A percentile compares a stretch with the other conserved stretches of the same genome.
These are phyloP conservation scores for Sarcodon aspratus DNA, from an alignment of 768 basidiomycete genomes.

Conservation along the genomic window DNA sequence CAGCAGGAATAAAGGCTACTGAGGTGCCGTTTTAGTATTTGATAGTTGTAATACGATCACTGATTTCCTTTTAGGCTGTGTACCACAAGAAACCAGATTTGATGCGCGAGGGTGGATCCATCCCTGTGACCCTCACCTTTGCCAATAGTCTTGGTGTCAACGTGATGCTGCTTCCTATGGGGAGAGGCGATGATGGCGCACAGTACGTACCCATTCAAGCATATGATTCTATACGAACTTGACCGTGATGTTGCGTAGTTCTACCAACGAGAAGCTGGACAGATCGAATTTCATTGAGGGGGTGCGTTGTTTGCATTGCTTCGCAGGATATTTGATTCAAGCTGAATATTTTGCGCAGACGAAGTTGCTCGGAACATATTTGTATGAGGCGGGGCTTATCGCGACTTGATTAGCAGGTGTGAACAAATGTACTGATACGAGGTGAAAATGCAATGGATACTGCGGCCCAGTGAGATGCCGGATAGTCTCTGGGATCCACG, in stretches of 20 bases:
- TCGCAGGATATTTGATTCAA: background rate
- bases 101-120: slow-evolving; percentile 89
- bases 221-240: background rate
- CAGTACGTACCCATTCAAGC: slow-evolving; percentile 41
- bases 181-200: slow-evolving; percentile 88
- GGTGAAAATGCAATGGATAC: too few relatives aligned
- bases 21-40: slow-evolving; percentile 32
- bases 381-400: slow-evolving; percentile 47
- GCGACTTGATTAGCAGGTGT: too few relatives aligned
- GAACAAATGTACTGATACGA: too few relatives aligned
- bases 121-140: slow-evolving; percentile 90
- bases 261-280: slow-evolving; percentile 94
- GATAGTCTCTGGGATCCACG: too few relatives aligned
- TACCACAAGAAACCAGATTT: slow-evolving; percentile 72
- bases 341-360: slow-evolving; percentile 26
- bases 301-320: slow-evolving; percentile 36
- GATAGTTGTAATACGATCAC: background rate
- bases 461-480: too few relatives aligned
- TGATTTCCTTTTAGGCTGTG: slow-evolving; percentile 22
- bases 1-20: slow-evolving; percentile 82
- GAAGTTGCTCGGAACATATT: slow-evolving; percentile 70
- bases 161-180: slow-evolving; percentile 86
- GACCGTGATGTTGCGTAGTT: slow-evolving; percentile 29
- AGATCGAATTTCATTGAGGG: slow-evolving; percentile 80
- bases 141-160: slow-evolving; percentile 82